Evolutionary conservation across 441 rosid genomes (phyloP), one percentile per base, ranked within the genome.

Genomic region (Manihot esculenta): DNA sequence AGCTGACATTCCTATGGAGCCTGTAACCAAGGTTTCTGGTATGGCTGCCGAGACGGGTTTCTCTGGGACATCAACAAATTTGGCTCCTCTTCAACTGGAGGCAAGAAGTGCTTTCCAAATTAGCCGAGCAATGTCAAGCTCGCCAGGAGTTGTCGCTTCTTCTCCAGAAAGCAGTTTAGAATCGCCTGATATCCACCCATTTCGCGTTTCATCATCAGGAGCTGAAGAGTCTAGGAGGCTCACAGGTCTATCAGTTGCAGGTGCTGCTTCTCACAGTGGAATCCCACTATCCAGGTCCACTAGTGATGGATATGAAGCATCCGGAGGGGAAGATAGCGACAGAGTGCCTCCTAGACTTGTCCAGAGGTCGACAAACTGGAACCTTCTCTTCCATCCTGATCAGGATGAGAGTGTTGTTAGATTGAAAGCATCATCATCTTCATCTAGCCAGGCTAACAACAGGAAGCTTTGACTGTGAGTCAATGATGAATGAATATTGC

Each of bases 251-350:
- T 75, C 94, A 54, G 81, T 79, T 54, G 77, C 85, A 57, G 80
- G 78, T 70, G 65, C 65, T 66, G 82, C 80, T 82, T 73, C 82
- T 78, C 86, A 74, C 58, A 85, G 73, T 74, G 89, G 88, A 76
- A 72, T 95, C 62, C 96, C 91, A 11, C 71, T 95, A 55, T 88
- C 95, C 20, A 91, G 97, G 80, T 93, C 99, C 24, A 83, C 96
- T 54, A 95, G 99, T 66, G 99, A 93, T 72, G 99, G 99, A 9
- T 95, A 95, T 21, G 99, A 95, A 77, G 95, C 99, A 17, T 95
- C 99, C 8, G 99, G 97, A 10, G 99, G 99, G 26, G 99, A 95
- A 83, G 99, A 95, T 68, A 95, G 99, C 41, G 99, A 95, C 74
- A 85, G 90, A 72, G 93, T 95, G 70, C 90, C 99, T 77, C 82